A percentile compares a stretch with the other conserved stretches of the same genome.
Conservation (phyloP, 257 asterid species). For the Parsonsia alboflavescens region DNA sequence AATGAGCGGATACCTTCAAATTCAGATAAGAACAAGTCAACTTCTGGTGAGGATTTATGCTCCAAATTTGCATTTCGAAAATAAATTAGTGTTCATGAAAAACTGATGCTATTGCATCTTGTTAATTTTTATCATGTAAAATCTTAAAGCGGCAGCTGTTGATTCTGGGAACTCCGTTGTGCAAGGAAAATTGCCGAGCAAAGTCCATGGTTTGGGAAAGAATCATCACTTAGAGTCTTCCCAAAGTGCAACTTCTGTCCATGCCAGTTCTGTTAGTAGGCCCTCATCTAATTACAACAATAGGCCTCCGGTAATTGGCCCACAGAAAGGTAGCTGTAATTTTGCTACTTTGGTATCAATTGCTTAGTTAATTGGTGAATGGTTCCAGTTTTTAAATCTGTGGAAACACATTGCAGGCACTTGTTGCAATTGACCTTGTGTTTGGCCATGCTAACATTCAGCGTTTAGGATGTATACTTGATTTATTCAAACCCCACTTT, state of each 20-base stretch:
- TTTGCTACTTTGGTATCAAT: background rate
- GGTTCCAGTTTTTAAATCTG: conserved; percentile 10
- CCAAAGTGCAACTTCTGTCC: conserved; percentile 40
- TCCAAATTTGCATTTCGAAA: background rate
- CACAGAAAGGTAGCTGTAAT: conserved; percentile 53
- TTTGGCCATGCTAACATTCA: conserved; percentile 12
- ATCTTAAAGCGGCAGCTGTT: conserved; percentile 32
- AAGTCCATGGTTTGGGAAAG: conserved; percentile 46
- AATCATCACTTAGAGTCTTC: conserved; percentile 44
- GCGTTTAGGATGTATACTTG: background rate
- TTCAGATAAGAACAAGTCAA: conserved; percentile 18
- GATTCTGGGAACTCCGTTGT: conserved; percentile 36
- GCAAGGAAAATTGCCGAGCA: conserved; percentile 43
- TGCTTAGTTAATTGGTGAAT: conserved; percentile 6
- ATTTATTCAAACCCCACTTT: background rate
- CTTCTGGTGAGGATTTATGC: conserved; percentile 22
- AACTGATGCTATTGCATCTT: conserved; percentile 6
- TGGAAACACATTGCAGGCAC: conserved; percentile 9
- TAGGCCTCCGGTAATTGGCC: conserved; percentile 56
- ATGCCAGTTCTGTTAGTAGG: conserved; percentile 46
- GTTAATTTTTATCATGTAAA: conserved; percentile 18
- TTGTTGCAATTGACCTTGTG: conserved; percentile 13
- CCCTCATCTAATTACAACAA: conserved; percentile 70
- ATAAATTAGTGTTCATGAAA: background rate
- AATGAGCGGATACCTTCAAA: conserved; percentile 13